Base-by-base conservation (phyloP, 2,329 filamentous ascomycete species). In the Claviceps sp. region DNA sequence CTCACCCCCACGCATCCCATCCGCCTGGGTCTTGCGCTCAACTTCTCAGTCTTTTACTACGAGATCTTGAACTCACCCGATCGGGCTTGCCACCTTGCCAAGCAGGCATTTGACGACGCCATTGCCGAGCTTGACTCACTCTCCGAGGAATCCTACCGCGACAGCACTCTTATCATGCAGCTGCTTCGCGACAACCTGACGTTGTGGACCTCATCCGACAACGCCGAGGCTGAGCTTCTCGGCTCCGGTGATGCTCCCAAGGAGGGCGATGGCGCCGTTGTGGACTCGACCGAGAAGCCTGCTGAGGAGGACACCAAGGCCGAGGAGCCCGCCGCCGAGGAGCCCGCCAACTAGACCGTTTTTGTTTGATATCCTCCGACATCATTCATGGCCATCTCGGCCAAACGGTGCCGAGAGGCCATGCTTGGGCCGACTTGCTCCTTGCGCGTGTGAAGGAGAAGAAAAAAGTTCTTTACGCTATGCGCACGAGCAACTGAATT, bases 31-130 rank as follows among this genome's bases (percentile, higher is more conserved):
- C 85, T 97, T 66, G 91, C 91, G 62, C 84, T 97, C 63, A 97
- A 96, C 85, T 96, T 97, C 83, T 96, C 90, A 59, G 91, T 96
- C 66, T 96, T 96, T 80, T 95, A 95, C 83, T 95, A 96, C 74
- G 93, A 96, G 81, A 96, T 96, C 70, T 79, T 96, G 69, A 97
- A 96, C 85, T 94, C 90, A 39, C 91, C 90, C 66, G 90, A 96
- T 74, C 89, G 87, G 69, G 91, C 91, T 67, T 97, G 91, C 83
- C 91, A 97, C 71, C 84, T 97, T 61, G 91, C 91, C 73, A 97
- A 97, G 84, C 91, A 97, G 79, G 91, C 93, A 49, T 97, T 97
- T 68, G 91, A 97, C 70, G 91, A 96, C 71, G 91, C 91, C 66
- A 96, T 97, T 70, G 91, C 91, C 67, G 90, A 97, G 83, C 89